Conservation (phyloP, 1,284 basidiomycete species). For the Rhodotorula sp. region DNA sequence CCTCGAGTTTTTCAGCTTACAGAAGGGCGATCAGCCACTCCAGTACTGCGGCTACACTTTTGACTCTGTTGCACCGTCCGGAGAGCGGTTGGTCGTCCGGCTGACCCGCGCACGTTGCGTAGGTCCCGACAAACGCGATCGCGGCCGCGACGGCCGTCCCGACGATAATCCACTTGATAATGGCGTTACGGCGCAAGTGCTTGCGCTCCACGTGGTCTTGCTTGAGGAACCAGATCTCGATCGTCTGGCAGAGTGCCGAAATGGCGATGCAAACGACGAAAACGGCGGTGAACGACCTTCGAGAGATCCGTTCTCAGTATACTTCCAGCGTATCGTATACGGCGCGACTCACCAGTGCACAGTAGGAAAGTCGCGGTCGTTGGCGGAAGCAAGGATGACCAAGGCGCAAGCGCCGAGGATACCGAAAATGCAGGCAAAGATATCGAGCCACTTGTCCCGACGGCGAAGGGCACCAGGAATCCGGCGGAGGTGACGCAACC, state of each 20-base stretch:
- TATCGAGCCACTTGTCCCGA: constrained; percentile 46
- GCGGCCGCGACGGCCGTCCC: constrained; percentile 51
- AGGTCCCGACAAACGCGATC: constrained; percentile 54
- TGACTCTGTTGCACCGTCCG: constrained; percentile 50
- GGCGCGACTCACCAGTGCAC: constrained; percentile 51
- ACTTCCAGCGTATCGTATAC: no score
- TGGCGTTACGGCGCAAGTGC: constrained; percentile 53
- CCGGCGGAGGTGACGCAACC: constrained; percentile 54
- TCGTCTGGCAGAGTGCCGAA: constrained; percentile 54
- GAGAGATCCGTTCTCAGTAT: background rate
- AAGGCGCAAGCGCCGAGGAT: constrained; percentile 52
- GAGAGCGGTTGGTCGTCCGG: constrained; percentile 14
- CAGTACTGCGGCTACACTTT: constrained; percentile 53
- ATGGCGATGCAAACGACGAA: constrained; percentile 56
- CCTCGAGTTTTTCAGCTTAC: no score
- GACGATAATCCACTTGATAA: constrained; percentile 54
- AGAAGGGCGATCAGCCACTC: constrained; percentile 48
- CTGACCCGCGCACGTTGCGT: constrained; percentile 45
- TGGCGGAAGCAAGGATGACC: constrained; percentile 50
- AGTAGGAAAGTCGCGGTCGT: constrained; percentile 45
- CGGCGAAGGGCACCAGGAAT: constrained; percentile 52
- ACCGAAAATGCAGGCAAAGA: constrained; percentile 48
- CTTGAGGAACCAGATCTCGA: constrained; percentile 51
- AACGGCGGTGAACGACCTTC: constrained; percentile 5
- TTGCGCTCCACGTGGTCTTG: constrained; percentile 47